phyloP scores from a whole-genome alignment of 2,329 filamentous ascomycete genomes.

The Fusarium floridanum region DNA sequence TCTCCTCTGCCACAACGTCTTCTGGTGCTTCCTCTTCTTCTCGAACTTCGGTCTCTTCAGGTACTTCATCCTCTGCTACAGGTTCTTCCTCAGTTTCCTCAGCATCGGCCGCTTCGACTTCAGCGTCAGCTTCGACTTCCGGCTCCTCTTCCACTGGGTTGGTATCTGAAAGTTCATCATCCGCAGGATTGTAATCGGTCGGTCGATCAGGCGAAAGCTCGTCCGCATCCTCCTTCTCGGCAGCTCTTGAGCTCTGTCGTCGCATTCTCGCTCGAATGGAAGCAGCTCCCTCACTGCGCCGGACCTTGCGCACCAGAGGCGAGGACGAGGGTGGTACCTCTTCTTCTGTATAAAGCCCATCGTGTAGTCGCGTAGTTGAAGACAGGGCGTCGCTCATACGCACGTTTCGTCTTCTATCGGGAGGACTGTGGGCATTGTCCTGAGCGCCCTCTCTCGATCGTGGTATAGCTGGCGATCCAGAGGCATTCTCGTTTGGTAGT shows the following conservation, averaged over 20 bases:
- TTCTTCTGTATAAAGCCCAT: constrained; percentile 51
- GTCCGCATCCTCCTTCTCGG: constrained; percentile 44
- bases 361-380: constrained; percentile 59
- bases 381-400: constrained; percentile 52
- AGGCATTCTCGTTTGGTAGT: constrained; percentile 26
- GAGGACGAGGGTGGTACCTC: constrained; percentile 53
- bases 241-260: constrained; percentile 36
- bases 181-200: constrained; percentile 4
- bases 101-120: background rate
- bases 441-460: constrained; percentile 17
- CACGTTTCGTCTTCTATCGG: constrained; percentile 60
- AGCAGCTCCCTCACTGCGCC: constrained; percentile 50
- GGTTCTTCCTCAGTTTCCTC: constrained; percentile 38
- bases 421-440: constrained; percentile 61
- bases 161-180: constrained; percentile 30
- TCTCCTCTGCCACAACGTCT: constrained; percentile 56
- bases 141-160: constrained; percentile 14
- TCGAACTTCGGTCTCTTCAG: constrained; percentile 40
- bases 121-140: background rate
- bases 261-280: constrained; percentile 49
- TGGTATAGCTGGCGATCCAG: constrained; percentile 24
- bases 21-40: constrained; percentile 37
- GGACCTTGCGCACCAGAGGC: constrained; percentile 58
- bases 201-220: constrained; percentile 52
- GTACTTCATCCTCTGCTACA: constrained; percentile 35